A percentile compares a stretch with the other conserved stretches of the same genome.
Conservation (phyloP, 768 basidiomycete species). For the Kwoniella sp. region DNA sequence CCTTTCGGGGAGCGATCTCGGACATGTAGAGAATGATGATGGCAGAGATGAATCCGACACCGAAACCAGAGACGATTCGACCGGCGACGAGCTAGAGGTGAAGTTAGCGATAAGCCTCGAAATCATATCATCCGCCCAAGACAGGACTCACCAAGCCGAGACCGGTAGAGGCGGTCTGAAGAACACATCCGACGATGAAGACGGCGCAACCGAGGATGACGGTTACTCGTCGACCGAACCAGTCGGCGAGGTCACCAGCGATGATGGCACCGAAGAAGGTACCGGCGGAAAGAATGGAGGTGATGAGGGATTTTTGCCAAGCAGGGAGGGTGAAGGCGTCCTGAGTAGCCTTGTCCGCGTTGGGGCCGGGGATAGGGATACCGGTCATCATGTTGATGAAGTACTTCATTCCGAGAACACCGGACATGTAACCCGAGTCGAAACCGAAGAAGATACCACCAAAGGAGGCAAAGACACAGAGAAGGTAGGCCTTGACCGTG, state of each 20-base stretch:
- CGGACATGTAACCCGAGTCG: slow-evolving; percentile 48
- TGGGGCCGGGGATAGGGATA: slow-evolving; percentile 47
- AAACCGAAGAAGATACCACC: slow-evolving; percentile 50
- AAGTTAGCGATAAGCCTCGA: neutral
- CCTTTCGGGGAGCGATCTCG: slow-evolving; percentile 50
- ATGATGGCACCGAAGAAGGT: slow-evolving; percentile 52
- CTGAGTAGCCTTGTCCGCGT: slow-evolving; percentile 21
- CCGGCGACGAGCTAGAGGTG: slow-evolving; percentile 37
- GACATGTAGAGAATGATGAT: slow-evolving; percentile 51
- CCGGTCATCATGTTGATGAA: slow-evolving; percentile 97
- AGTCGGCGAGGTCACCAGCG: slow-evolving; percentile 52
- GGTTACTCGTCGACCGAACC: slow-evolving; percentile 48
- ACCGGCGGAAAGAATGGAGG: slow-evolving; percentile 52
- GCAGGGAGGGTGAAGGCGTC: slow-evolving; percentile 41
- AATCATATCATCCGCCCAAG: no score
- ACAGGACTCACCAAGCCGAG: no score
- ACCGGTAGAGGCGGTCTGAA: slow-evolving; percentile 46
- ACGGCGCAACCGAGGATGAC: slow-evolving; percentile 38
- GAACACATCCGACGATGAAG: slow-evolving; percentile 44
- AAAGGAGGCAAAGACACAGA: slow-evolving; percentile 49
- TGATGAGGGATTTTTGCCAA: slow-evolving; percentile 48
- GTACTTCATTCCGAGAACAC: slow-evolving; percentile 58
- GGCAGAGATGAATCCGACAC: slow-evolving; percentile 46
- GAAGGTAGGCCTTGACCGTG: slow-evolving; percentile 49
- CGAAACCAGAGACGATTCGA: slow-evolving; percentile 47